Percentiles rank a stretch among this genome's conserved stretches.
phyloP scores from a whole-genome alignment of 2,329 filamentous ascomycete species.

The Pseudogymnoascus sp. region DNA sequence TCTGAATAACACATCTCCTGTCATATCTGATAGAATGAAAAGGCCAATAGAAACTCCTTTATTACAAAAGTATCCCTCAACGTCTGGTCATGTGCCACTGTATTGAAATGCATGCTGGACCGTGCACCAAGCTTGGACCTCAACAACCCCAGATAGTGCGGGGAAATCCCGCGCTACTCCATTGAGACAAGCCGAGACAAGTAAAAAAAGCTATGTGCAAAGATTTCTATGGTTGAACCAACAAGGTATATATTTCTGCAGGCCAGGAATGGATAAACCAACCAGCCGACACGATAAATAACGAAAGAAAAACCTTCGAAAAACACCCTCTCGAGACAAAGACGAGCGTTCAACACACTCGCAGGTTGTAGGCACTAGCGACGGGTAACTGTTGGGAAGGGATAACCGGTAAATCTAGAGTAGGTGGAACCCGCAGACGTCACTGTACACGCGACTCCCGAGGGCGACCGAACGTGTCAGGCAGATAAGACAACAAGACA shows the following conservation, averaged over 20 bases:
- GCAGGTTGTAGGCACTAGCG: neutral
- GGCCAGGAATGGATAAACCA: neutral
- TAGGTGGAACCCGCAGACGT: neutral
- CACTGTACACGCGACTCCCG: constrained; percentile 8
- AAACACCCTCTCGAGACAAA: neutral
- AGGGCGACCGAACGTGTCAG: neutral
- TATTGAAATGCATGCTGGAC: neutral
- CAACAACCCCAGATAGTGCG: constrained; percentile 4
- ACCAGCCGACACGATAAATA: neutral
- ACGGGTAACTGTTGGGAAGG: constrained; percentile 8
- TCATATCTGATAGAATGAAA: neutral
- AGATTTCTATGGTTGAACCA: neutral
- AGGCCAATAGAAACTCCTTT: neutral
- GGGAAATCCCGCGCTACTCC: constrained; percentile 1
- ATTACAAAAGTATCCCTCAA: neutral
- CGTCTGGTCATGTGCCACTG: neutral
- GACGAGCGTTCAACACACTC: constrained; percentile 5
- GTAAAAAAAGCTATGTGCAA: neutral
- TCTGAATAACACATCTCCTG: neutral
- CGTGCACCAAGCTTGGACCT: neutral
- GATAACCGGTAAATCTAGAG: constrained; percentile 2
- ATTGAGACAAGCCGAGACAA: constrained; percentile 1
- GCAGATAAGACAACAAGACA: constrained; percentile 6
- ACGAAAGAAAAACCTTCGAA: too few relatives aligned
- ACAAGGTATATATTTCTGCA: constrained; percentile 1